Evolutionary conservation across 2,329 filamentous ascomycete genomes (phyloP), one percentile per base, ranked within the genome.

Genomic region (Xylaria sp.): DNA sequence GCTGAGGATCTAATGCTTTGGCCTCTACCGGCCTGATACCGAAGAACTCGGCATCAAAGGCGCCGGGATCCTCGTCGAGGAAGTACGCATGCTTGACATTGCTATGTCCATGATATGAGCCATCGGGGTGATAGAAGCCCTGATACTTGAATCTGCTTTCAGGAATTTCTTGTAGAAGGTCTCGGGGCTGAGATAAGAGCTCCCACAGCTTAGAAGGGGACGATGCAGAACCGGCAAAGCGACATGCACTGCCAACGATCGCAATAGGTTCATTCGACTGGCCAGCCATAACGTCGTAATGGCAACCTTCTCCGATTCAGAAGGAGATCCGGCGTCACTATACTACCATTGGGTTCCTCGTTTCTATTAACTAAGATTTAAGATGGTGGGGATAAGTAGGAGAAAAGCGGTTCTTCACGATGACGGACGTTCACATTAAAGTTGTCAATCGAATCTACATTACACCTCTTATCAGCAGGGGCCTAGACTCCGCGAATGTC

Each of bases 41-140:
- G 31, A 66, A 66, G 20, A 66, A 66, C 25, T 39, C 28, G 2
- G 50, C 20, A 12, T 66, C 64, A n/a, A 66, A 66, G 6, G 2
- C 7, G 23, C 25, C 25, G 2, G 13, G 15, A 4, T 60, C 63
- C 8, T 61, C 44, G 7, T 65, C 56, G 6, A 66, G 51, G 13
- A 61, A 20, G 28, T 66, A 66, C 9, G 56, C 46, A 8, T 66
- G 48, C 8, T 51, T 54, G 23, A 61, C 63, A 23, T 60, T 60
- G 25, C 28, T 65, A n/a, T 46, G 46, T 5, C 63, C 63, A 28
- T 61, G 63, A 25, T 66, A 46, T 8, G 48, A 1, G 10, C 54
- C 46, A 34, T 55, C 25, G 6, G 20, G 34, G 31, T 66, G 63
- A 25, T 61, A 61, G 23, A 60, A 66, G 13, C 41, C 56, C 23